Base-by-base conservation (phyloP, 129 eudicot species). In the Chrysanthemum seticuspe region DNA sequence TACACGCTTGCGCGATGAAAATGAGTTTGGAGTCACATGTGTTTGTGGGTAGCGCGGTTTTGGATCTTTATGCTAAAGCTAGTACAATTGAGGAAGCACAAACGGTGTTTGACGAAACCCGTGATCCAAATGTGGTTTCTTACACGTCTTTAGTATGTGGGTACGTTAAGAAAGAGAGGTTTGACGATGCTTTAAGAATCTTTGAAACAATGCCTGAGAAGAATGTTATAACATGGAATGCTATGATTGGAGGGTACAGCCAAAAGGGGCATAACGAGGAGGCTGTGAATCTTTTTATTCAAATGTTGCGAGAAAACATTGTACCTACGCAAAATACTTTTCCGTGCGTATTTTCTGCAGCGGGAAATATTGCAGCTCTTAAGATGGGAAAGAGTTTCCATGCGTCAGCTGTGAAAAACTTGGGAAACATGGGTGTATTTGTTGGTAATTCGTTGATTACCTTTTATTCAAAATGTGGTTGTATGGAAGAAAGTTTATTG, bases 391-490 rank as follows among this genome's bases (percentile, higher is more conserved):
- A 60, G 52, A 87, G 91, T 75, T 71, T 90, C 11, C 97, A 90
- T 34, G 95, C 94, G 62, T 83, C 81, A 52, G 97, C 97, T 14
- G 52, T 90, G 13, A 90, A 90, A 78, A 77, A 57, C 70, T 70
- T 85, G 78, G 86, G 77, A 6, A 56, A 66, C 1, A 66, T 79
- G 3, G 80, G 78, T 74, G 72, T 81, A 16, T 87, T 71, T 65
- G 79, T 85, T 71, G 84, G 84, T 27, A 90, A 90, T 55, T 85
- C 97, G 6, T 79, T 90, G 8, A 70, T 90, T 57, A 90, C 89
- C 21, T 90, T 87, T 47, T 90, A 90, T 31, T 88, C 97, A 18
- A 90, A 87, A 83, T 87, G 97, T 78, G 97, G 97, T n/a, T 72
- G 83, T 76, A 85, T 87, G 86, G 94, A 87, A 31, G 94, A 90